Evolutionary conservation across 768 basidiomycete genomes (phyloP).

Genomic region (Lactarius trivialis): DNA sequence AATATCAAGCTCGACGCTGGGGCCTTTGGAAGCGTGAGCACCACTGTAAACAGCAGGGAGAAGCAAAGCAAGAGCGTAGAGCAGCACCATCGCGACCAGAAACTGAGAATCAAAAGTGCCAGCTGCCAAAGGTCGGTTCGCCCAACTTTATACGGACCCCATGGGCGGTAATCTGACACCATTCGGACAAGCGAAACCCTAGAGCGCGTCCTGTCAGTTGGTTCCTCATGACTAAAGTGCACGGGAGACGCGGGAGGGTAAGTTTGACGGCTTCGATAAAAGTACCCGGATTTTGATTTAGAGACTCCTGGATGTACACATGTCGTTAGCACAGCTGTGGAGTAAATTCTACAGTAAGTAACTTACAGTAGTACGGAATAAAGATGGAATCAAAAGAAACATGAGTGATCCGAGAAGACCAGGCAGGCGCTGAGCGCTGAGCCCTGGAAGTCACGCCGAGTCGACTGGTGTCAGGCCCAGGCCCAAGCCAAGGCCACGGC

Average conservation of each 20-base stretch:
- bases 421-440: no score
- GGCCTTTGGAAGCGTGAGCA: conserved; percentile 22
- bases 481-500: no score
- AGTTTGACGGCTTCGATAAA: neutral
- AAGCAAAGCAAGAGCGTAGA: conserved; percentile 1
- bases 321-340: no score
- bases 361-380: no score
- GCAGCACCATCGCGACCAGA: neutral
- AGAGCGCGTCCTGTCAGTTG: neutral
- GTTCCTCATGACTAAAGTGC: neutral
- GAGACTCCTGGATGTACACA: no score
- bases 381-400: no score
- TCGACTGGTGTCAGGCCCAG: no score
- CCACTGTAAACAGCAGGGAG: conserved; percentile 3
- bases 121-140: neutral
- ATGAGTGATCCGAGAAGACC: no score
- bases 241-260: no score
- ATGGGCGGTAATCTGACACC: neutral
- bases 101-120: neutral
- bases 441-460: no score
- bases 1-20: conserved; percentile 22
- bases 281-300: neutral
- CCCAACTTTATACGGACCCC: neutral
- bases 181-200: no score
- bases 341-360: no score